Percentiles rank a stretch among this genome's conserved stretches.
These are phyloP conservation scores for Rhododendron kiyosumense DNA, from an alignment of 148 eudicot genomes.

Conservation along the genomic window DNA sequence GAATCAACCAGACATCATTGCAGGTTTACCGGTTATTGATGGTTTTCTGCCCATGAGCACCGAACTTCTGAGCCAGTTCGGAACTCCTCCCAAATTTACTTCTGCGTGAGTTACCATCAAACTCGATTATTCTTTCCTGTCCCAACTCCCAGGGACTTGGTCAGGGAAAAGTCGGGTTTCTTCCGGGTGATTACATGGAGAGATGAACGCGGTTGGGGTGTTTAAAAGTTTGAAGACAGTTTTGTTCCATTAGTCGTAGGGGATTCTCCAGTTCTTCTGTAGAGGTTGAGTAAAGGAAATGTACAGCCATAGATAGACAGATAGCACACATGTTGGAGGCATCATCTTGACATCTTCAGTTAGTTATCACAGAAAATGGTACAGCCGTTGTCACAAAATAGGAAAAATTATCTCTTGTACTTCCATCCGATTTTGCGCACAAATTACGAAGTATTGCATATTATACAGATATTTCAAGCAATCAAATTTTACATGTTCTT, in stretches of 20 bases:
- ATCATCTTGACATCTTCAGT: neutral
- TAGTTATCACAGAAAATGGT: neutral
- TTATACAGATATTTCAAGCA: neutral
- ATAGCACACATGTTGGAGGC: neutral
- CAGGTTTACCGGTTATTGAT: neutral
- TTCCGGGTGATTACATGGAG: neutral
- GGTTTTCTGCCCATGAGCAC: slow-evolving; percentile 1
- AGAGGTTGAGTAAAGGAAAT: neutral
- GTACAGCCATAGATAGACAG: neutral
- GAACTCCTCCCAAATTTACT: neutral
- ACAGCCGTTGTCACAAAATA: neutral
- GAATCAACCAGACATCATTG: neutral
- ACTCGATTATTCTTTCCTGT: neutral
- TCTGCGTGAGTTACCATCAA: neutral
- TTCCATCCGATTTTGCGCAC: neutral
- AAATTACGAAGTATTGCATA: neutral
- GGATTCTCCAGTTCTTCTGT: neutral
- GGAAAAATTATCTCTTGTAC: neutral
- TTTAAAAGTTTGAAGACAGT: neutral
- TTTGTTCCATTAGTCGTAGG: neutral
- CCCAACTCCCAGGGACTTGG: neutral
- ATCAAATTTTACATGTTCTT: neutral
- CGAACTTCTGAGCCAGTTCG: neutral
- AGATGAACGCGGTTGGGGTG: neutral
- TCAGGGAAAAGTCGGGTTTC: neutral